phyloP scores from a whole-genome alignment of 768 basidiomycete species.

The Suillus tomentosus region DNA sequence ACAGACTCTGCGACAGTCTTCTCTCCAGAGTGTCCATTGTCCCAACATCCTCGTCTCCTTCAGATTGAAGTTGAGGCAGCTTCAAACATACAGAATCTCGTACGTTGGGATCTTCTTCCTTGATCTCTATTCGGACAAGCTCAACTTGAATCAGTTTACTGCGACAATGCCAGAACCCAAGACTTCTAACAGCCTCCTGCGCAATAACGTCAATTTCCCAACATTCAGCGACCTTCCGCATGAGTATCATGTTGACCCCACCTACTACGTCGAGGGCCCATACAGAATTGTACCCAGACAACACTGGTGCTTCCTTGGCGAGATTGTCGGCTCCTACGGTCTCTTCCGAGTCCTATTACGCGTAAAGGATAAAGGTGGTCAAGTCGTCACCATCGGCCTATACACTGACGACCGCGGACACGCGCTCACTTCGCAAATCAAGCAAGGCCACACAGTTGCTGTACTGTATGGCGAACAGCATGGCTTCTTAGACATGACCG shows the following conservation, averaged over 20 bases:
- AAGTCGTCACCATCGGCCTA: slow-evolving; percentile 25
- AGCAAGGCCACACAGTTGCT: slow-evolving; percentile 13
- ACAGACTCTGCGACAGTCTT: neutral
- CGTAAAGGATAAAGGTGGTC: slow-evolving; percentile 29
- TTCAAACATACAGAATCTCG: neutral
- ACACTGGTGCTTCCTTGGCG: slow-evolving; percentile 38
- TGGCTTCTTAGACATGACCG: slow-evolving; percentile 5
- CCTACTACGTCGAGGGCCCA: neutral
- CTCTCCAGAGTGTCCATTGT: neutral
- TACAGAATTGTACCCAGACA: slow-evolving; percentile 13
- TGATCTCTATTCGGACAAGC: neutral
- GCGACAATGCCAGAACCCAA: neutral
- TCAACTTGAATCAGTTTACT: neutral
- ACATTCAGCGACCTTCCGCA: slow-evolving; percentile 25
- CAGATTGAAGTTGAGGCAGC: neutral
- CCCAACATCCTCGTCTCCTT: neutral
- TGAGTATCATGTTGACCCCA: slow-evolving; percentile 23
- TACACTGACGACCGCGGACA: slow-evolving; percentile 21
- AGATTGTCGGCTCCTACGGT: slow-evolving; percentile 26
- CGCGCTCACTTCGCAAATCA: slow-evolving; percentile 4
- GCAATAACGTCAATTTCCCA: slow-evolving; percentile 27
- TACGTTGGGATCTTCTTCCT: neutral
- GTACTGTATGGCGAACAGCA: slow-evolving; percentile 16
- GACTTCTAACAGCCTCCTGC: neutral
- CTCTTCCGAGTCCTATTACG: slow-evolving; percentile 26